These are phyloP conservation scores for Penicillium angulare DNA, from an alignment of 495 filamentous ascomycete genomes.

Conservation along the genomic window DNA sequence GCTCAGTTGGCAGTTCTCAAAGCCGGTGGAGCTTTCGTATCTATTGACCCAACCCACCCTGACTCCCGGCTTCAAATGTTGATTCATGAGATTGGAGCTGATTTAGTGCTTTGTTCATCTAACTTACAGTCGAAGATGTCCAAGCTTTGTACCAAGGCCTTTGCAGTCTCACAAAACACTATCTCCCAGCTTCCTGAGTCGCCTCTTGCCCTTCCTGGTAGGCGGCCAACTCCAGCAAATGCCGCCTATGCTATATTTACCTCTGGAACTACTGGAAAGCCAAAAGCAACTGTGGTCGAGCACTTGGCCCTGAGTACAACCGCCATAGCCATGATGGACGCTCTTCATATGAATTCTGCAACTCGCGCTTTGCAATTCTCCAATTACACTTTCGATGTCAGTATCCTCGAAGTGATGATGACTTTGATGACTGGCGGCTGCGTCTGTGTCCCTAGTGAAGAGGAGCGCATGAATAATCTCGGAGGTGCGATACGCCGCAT, in stretches of 20 bases:
- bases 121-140: conserved; percentile 29
- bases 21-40: conserved; percentile 59
- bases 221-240: conserved; percentile 22
- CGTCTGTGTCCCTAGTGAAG: conserved; percentile 63
- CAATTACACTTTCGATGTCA: conserved; percentile 67
- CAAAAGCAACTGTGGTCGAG: conserved; percentile 48
- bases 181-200: conserved; percentile 29
- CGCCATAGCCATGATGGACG: conserved; percentile 29
- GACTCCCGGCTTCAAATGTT: conserved; percentile 52
- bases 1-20: conserved; percentile 55
- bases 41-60: conserved; percentile 57
- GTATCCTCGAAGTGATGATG: conserved; percentile 63
- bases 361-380: conserved; percentile 67
- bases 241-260: conserved; percentile 51
- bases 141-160: conserved; percentile 27
- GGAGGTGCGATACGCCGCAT: conserved; percentile 39
- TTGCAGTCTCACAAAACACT: conserved; percentile 29
- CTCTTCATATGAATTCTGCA: conserved; percentile 44
- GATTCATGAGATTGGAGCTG: conserved; percentile 45
- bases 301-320: conserved; percentile 39
- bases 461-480: conserved; percentile 51
- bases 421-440: conserved; percentile 63
- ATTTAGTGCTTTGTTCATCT: conserved; percentile 40
- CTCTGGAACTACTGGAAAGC: conserved; percentile 51
- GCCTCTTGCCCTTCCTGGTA: conserved; percentile 13